A percentile compares a stretch with the other conserved stretches of the same genome.
phyloP scores from a whole-genome alignment of 768 basidiomycete species.

The Sporobolomyces roseus region DNA sequence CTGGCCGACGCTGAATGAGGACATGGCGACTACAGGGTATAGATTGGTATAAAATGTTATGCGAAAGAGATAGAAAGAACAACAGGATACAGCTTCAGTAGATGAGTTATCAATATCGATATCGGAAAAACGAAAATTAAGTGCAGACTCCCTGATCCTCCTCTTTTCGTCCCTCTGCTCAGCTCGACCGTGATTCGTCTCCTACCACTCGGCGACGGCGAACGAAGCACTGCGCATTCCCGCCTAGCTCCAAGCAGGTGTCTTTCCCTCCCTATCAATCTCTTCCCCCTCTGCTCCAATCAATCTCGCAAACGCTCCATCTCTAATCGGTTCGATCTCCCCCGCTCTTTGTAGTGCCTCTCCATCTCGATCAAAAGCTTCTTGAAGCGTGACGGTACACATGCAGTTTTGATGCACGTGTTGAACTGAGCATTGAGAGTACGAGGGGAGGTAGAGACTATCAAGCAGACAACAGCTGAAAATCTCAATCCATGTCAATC shows the following conservation, averaged over 20 bases:
- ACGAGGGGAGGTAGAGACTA: constrained; percentile 25
- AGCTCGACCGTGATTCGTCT: no score
- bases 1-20: no score
- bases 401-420: constrained; percentile 13
- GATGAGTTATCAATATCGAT: no score
- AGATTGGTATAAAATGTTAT: no score
- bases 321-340: constrained; percentile 15
- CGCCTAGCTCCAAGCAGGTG: constrained; percentile 1
- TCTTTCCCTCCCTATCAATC: constrained; percentile 10
- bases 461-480: constrained; percentile 32
- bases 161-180: no score
- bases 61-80: no score
- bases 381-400: constrained; percentile 12
- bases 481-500: no score
- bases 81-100: no score
- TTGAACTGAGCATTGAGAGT: neutral
- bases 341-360: constrained; percentile 12
- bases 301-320: neutral
- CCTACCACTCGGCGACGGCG: neutral
- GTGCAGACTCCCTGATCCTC: no score
- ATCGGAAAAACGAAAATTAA: no score
- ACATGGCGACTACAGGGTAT: no score
- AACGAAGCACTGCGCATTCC: neutral
- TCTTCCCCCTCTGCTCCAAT: neutral
- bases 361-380: constrained; percentile 15